Evolutionary conservation across 225 moss, liverwort and hornwort genomes (phyloP), one percentile per base, ranked within the genome.

Genomic region (Rhytidiadelphus loreus): DNA sequence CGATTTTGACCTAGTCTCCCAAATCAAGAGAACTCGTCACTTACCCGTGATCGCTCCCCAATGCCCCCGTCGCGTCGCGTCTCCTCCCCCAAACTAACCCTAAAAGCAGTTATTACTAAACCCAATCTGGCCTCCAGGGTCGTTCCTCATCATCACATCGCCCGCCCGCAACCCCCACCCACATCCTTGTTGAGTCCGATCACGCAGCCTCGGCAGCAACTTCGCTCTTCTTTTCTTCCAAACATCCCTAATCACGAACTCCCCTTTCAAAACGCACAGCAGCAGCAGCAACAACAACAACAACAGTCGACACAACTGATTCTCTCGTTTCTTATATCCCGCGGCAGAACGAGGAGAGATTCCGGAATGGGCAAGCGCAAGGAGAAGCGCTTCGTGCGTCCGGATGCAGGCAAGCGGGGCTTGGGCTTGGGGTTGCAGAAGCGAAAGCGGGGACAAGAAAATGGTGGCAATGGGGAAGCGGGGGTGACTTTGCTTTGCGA

Each of bases 41-140:
- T 83, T 77, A 89, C 77, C 85, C 80, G 72, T 68, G 69, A 79
- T 86, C 78, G 79, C 25, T 50, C 77, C 55, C 82, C 88, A 88
- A 86, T 64, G 89, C 87, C 46, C 56, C 61, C 12, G 53, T 37
- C 55, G 86, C 68, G 65, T 48, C 64, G 33, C 68, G 50, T 82
- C 81, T 82, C 83, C 88, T 87, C 85, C 68, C 48, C 29, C 85
- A 85, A 72, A 85, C 92, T 90, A 93, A 93, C 90, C 93, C 93
- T 93, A 93, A 93, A 88, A 90, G 57, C 86, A 86, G 89, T 90
- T 87, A 59, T 30, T 41, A 90, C 86, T 80, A 81, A 88, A 80
- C 74, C 90, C 90, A 88, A 87, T 90, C 92, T 89, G 73, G 82
- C 43, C 91, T 80, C 65, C 77, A 39, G 33, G 48, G 83, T 87